Percentiles rank a stretch among this genome's conserved stretches.
Conservation (phyloP, 805 yeast genomes). For the Myxozyma geophila region DNA sequence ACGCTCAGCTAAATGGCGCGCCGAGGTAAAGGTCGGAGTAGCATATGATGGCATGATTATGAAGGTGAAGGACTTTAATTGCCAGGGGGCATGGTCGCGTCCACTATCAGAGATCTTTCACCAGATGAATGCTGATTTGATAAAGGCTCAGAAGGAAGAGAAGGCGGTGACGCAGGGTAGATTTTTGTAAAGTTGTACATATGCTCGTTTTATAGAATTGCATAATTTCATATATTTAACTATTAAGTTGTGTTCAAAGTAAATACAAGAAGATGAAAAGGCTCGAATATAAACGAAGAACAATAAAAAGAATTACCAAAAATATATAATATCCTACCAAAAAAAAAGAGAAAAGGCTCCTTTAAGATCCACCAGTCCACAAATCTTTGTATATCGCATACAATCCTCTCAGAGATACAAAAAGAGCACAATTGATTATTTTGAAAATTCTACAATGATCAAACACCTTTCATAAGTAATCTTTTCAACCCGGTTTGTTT, state of each 20-base stretch:
- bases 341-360: not conserved
- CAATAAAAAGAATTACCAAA: not conserved
- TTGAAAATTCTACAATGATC: no score
- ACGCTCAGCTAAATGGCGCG: conserved; percentile 13
- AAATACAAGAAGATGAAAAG: not conserved
- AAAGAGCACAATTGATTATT: not conserved
- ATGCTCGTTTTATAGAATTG: no score
- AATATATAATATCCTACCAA: not conserved
- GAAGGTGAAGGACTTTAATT: conserved; percentile 51
- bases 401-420: no score
- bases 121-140: conserved; percentile 6
- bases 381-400: no score
- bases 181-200: not conserved
- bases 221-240: not conserved
- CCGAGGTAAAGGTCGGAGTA: conserved; percentile 41
- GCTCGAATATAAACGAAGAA: conserved; percentile 2
- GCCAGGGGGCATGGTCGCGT: conserved; percentile 37
- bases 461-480: no score
- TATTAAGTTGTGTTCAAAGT: not conserved
- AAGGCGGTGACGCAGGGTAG: not conserved
- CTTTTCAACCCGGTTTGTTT: not conserved
- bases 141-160: not conserved
- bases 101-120: conserved; percentile 10
- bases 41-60: conserved; percentile 73
- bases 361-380: no score